phyloP scores from a whole-genome alignment of 1,284 basidiomycete species.

The Sparassis latifolia region DNA sequence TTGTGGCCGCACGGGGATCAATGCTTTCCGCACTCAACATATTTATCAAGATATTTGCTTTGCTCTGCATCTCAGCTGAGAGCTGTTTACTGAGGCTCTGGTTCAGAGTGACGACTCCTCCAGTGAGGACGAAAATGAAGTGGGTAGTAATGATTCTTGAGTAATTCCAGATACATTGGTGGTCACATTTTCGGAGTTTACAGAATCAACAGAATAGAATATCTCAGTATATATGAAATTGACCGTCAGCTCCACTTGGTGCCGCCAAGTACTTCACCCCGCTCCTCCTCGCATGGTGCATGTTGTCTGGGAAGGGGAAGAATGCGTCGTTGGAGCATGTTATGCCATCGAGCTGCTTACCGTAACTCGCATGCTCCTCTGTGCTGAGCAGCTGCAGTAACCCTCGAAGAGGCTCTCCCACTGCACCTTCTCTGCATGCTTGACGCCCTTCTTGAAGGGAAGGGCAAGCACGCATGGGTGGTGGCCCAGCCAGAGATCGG shows the following conservation, averaged over 20 bases:
- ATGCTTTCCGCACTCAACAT: slow-evolving; percentile 1
- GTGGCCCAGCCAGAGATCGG: slow-evolving; percentile 98
- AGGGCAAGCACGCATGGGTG: slow-evolving; percentile 88
- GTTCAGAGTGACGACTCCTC: no score
- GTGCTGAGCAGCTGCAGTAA: slow-evolving; percentile 64
- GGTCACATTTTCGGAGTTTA: no score
- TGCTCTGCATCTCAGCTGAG: neutral
- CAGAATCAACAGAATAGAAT: no score
- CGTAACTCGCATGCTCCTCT: slow-evolving; percentile 74
- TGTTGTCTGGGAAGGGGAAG: slow-evolving; percentile 99
- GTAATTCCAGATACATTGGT: no score
- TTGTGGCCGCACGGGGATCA: slow-evolving; percentile 1
- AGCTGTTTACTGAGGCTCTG: neutral
- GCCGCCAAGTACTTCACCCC: slow-evolving; percentile 93
- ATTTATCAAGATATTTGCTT: neutral
- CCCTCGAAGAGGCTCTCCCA: slow-evolving; percentile 89
- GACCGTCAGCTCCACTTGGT: slow-evolving; percentile 86
- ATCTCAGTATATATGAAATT: no score
- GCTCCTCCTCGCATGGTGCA: slow-evolving; percentile 87
- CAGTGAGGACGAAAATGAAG: no score
- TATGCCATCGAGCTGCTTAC: slow-evolving; percentile 72
- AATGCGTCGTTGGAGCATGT: slow-evolving; percentile 96
- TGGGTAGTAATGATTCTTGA: neutral
- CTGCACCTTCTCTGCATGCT: slow-evolving; percentile 95
- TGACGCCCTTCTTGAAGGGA: slow-evolving; percentile 96